Conservation (phyloP, 2,329 filamentous ascomycete species). For the Hymenoscyphus salicellus region DNA sequence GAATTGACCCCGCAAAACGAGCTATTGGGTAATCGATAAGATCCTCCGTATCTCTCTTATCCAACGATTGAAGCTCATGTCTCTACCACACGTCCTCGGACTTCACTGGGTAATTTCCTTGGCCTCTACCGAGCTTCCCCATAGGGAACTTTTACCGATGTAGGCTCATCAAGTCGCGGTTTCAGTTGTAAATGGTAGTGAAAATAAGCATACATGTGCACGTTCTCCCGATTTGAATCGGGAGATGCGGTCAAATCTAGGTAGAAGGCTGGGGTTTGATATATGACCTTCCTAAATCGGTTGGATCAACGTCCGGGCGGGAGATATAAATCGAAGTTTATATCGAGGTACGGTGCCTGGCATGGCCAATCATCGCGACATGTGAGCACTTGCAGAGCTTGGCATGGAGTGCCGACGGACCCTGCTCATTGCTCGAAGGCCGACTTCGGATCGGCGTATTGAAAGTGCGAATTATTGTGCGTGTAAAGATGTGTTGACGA, state of each 20-base stretch:
- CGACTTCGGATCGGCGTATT: neutral
- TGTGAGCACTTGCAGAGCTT: neutral
- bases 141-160: conserved; percentile 9
- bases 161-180: neutral
- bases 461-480: neutral
- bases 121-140: conserved; percentile 12
- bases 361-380: neutral
- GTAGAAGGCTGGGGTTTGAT: neutral
- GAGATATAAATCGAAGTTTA: neutral
- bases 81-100: conserved; percentile 3
- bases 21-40: conserved; percentile 5
- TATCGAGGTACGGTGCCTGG: conserved; percentile 2
- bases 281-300: neutral
- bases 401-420: neutral
- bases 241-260: neutral
- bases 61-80: conserved; percentile 12
- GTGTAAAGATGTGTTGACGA: neutral
- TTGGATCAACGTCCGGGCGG: neutral
- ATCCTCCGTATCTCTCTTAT: conserved; percentile 7
- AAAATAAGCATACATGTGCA: conserved; percentile 1
- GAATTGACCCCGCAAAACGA: neutral
- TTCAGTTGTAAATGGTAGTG: neutral
- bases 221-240: neutral
- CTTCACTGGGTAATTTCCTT: conserved; percentile 6
- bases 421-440: neutral